Conservation (phyloP, 2,329 filamentous ascomycete species). For the Periconia macrospinosa region DNA sequence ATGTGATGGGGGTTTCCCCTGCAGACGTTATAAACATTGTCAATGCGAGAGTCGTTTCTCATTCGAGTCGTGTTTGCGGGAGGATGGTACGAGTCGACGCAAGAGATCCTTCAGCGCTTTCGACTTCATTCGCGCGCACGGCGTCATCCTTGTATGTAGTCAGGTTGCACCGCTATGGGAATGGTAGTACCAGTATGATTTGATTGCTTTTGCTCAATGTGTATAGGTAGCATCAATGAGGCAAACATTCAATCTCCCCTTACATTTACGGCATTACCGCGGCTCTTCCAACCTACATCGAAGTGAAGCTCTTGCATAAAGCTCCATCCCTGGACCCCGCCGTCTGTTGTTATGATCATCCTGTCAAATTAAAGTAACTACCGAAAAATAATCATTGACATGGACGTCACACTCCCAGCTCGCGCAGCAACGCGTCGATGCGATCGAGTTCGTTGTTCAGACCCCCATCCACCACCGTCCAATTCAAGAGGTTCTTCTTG, state of each 20-base stretch:
- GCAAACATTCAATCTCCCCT: background rate
- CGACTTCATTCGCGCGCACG: too few species aligned
- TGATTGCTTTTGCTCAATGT: too few species aligned
- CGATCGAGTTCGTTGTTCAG: constrained; percentile 15
- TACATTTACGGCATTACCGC: background rate
- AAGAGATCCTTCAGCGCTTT: too few species aligned
- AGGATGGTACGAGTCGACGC: too few species aligned
- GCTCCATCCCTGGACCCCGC: background rate
- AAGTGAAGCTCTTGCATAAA: background rate
- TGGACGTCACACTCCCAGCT: constrained; percentile 11
- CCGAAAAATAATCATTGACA: background rate
- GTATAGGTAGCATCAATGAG: too few species aligned
- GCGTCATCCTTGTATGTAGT: too few species aligned
- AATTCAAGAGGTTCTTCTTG: constrained; percentile 19
- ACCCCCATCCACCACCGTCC: constrained; percentile 22
- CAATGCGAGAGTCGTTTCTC: background rate
- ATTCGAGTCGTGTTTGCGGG: background rate
- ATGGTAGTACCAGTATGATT: too few species aligned
- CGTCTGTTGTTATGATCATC: background rate
- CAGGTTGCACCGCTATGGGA: too few species aligned
- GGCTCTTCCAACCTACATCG: background rate
- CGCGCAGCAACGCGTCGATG: constrained; percentile 19
- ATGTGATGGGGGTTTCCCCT: background rate
- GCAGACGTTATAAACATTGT: background rate
- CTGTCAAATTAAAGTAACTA: background rate